Evolutionary conservation across 2,329 filamentous ascomycete species (phyloP).

Genomic region (Aspergillus niger): DNA sequence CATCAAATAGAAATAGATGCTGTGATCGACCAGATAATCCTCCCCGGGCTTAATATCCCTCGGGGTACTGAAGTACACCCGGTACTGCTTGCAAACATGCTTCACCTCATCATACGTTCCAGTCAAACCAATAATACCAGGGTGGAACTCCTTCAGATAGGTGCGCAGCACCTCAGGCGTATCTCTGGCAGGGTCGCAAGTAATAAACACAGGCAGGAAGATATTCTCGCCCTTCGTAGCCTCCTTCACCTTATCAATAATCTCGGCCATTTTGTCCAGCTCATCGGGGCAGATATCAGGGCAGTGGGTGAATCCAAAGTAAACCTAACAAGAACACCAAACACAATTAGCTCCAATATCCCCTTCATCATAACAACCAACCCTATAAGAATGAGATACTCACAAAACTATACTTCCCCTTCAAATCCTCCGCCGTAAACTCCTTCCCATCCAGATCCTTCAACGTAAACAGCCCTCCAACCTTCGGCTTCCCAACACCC

Average conservation of each 20-base stretch:
- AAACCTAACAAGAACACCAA: conserved; percentile 61
- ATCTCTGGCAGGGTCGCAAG: conserved; percentile 91
- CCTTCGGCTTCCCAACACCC: conserved; percentile 87
- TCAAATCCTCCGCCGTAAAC: conserved; percentile 78
- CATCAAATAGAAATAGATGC: conserved; percentile 99
- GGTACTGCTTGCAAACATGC: conserved; percentile 89
- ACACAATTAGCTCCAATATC: conserved; percentile 7
- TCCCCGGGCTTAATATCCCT: conserved; percentile 84
- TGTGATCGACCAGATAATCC: conserved; percentile 97
- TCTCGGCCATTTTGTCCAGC: conserved; percentile 97
- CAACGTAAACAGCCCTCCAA: conserved; percentile 83
- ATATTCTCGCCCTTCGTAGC: conserved; percentile 42
- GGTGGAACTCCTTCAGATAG: conserved; percentile 91
- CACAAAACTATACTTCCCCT: conserved; percentile 72
- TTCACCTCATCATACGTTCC: conserved; percentile 94
- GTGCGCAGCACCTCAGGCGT: conserved; percentile 78
- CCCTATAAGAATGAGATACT: conserved; percentile 20
- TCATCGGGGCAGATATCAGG: conserved; percentile 99
- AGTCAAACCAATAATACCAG: conserved; percentile 80
- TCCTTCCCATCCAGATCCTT: conserved; percentile 76
- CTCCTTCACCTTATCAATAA: conserved; percentile 70
- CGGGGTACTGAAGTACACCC: conserved; percentile 96
- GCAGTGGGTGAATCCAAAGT: conserved; percentile 98
- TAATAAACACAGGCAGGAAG: conserved; percentile 84
- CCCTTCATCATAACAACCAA: background rate